These are phyloP conservation scores for Plantago ovata DNA, from an alignment of 257 asterid species.

Conservation along the genomic window DNA sequence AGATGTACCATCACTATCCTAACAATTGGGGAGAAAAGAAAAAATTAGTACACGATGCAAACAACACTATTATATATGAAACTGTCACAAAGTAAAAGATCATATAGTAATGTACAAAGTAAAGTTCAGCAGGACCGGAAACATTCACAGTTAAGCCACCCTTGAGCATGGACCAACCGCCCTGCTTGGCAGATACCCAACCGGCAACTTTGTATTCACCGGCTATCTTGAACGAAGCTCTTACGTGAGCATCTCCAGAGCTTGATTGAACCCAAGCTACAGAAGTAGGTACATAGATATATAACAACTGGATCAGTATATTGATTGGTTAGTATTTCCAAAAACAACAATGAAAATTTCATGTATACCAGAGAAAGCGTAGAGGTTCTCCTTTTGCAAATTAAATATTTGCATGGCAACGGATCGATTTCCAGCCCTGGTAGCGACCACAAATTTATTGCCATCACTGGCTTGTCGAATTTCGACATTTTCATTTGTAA, in stretches of 20 bases:
- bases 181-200: constrained; percentile 27
- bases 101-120: constrained; percentile 14
- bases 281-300: no score
- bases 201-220: constrained; percentile 18
- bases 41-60: background rate
- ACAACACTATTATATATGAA: background rate
- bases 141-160: constrained; percentile 31
- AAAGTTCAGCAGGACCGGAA: constrained; percentile 30
- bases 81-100: background rate
- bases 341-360: no score
- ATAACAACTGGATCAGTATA: no score
- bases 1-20: constrained; percentile 5
- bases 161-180: constrained; percentile 54
- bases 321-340: no score
- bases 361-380: constrained; percentile 43
- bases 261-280: constrained; percentile 43
- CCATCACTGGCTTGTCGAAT: constrained; percentile 22
- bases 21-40: background rate
- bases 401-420: constrained; percentile 19
- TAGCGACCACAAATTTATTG: constrained; percentile 33
- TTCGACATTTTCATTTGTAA: constrained; percentile 23
- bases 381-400: constrained; percentile 27
- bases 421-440: constrained; percentile 20
- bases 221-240: constrained; percentile 23
- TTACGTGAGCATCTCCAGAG: constrained; percentile 29